Evolutionary conservation across 2,329 filamentous ascomycete species (phyloP).

Genomic region (Penicillium sp.): DNA sequence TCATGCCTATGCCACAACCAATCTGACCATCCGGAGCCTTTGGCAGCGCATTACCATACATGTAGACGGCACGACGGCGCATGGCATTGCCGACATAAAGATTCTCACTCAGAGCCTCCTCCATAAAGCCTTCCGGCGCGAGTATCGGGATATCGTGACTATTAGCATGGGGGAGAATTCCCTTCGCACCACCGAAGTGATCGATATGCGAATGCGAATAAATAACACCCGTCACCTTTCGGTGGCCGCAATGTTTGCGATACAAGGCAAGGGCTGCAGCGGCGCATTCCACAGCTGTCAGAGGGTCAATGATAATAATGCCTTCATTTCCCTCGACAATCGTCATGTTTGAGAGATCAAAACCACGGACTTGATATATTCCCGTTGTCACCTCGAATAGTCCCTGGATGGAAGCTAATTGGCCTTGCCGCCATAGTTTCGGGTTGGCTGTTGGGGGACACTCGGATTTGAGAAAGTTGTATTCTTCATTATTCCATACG

Average conservation of each 20-base stretch:
- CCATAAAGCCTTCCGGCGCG: slow-evolving; percentile 43
- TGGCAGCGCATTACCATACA: slow-evolving; percentile 44
- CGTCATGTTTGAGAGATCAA: slow-evolving; percentile 49
- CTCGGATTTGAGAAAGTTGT: slow-evolving; percentile 33
- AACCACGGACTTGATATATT: slow-evolving; percentile 48
- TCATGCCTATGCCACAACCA: slow-evolving; percentile 39
- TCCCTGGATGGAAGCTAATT: slow-evolving; percentile 37
- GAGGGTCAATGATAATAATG: slow-evolving; percentile 46
- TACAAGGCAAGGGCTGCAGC: slow-evolving; percentile 42
- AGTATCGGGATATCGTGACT: slow-evolving; percentile 9
- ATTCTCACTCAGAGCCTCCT: slow-evolving; percentile 45
- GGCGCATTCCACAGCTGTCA: slow-evolving; percentile 43
- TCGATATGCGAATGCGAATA: slow-evolving; percentile 50
- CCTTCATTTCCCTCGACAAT: slow-evolving; percentile 43
- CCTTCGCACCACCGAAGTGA: slow-evolving; percentile 41
- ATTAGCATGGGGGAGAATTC: slow-evolving; percentile 2
- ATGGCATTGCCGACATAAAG: slow-evolving; percentile 46
- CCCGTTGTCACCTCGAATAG: slow-evolving; percentile 40
- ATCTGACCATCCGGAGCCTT: slow-evolving; percentile 40
- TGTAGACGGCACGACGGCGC: slow-evolving; percentile 41
- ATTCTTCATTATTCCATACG: slow-evolving; percentile 39
- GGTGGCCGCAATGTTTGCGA: slow-evolving; percentile 22
- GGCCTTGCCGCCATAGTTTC: slow-evolving; percentile 42
- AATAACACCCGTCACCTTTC: slow-evolving; percentile 40
- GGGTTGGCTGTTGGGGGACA: slow-evolving; percentile 34